phyloP scores from a whole-genome alignment of 2,329 filamentous ascomycete species.

The Trichoderma simmonsii region DNA sequence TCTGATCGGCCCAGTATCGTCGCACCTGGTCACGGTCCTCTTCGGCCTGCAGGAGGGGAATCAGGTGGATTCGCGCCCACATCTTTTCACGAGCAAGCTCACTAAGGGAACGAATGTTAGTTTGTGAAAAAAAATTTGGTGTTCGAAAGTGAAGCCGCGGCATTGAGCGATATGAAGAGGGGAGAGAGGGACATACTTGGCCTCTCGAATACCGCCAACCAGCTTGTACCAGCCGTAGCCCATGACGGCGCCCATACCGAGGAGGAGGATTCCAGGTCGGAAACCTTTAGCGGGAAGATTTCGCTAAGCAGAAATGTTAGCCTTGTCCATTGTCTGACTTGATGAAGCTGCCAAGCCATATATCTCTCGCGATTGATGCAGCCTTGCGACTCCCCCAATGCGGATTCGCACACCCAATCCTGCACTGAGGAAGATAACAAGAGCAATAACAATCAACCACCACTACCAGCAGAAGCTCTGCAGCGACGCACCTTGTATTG shows the following conservation, averaged over 20 bases:
- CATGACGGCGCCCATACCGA: slow-evolving; percentile 76
- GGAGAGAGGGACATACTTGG: slow-evolving; percentile 64
- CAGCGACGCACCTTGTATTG: slow-evolving; percentile 80
- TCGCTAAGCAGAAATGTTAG: slow-evolving; percentile 52
- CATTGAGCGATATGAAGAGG: neutral
- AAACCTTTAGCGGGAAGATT: slow-evolving; percentile 92
- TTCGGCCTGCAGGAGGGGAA: slow-evolving; percentile 90
- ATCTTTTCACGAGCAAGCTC: slow-evolving; percentile 96
- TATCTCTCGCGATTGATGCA: neutral
- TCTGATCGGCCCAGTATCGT: slow-evolving; percentile 79
- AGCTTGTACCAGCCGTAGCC: slow-evolving; percentile 87
- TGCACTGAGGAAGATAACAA: neutral
- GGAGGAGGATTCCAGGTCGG: slow-evolving; percentile 73
- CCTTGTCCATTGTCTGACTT: neutral
- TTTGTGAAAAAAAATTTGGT: neutral
- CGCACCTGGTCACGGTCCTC: slow-evolving; percentile 94
- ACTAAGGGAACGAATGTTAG: slow-evolving; percentile 43
- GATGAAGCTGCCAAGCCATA: neutral
- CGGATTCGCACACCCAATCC: neutral
- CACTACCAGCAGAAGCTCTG: neutral
- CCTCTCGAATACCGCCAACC: slow-evolving; percentile 79
- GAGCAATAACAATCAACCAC: neutral
- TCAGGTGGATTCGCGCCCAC: slow-evolving; percentile 94
- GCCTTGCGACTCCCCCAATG: neutral
- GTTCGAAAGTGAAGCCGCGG: neutral